Percentiles rank a stretch among this genome's conserved stretches.
These are phyloP conservation scores for Fusarium sp. DNA, from an alignment of 2,329 filamentous ascomycete genomes.

Conservation along the genomic window DNA sequence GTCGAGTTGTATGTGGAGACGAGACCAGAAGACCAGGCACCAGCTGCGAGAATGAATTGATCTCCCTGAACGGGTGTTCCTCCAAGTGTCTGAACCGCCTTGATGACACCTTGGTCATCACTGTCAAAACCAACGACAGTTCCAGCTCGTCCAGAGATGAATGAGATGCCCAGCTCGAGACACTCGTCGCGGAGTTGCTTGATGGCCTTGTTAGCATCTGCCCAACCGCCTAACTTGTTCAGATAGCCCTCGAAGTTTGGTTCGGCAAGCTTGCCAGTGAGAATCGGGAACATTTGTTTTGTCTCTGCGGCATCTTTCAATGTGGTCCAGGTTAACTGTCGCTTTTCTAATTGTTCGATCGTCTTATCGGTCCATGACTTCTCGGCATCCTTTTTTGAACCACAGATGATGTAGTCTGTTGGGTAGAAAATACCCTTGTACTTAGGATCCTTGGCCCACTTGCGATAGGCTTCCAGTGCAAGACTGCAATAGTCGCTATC, in stretches of 20 bases:
- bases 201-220: constrained; percentile 38
- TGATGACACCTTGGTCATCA: background rate
- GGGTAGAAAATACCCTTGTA: constrained; percentile 35
- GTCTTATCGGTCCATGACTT: constrained; percentile 37
- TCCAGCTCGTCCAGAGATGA: constrained; percentile 30
- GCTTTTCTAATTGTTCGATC: constrained; percentile 23
- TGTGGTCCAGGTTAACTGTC: constrained; percentile 11
- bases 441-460: constrained; percentile 26
- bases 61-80: constrained; percentile 16
- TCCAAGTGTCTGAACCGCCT: background rate
- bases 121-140: constrained; percentile 26
- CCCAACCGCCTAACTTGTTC: constrained; percentile 36
- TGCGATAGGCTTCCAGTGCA: constrained; percentile 53
- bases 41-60: constrained; percentile 35
- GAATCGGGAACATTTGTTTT: constrained; percentile 6
- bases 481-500: constrained; percentile 72
- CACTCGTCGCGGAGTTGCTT: constrained; percentile 36
- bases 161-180: constrained; percentile 32
- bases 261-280: constrained; percentile 24
- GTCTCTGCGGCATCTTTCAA: constrained; percentile 9
- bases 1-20: constrained; percentile 34
- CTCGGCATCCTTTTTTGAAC: background rate
- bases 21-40: constrained; percentile 27
- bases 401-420: constrained; percentile 22
- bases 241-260: constrained; percentile 34